Conservation (phyloP, 768 basidiomycete species). For the Filobasidium wieringae region DNA sequence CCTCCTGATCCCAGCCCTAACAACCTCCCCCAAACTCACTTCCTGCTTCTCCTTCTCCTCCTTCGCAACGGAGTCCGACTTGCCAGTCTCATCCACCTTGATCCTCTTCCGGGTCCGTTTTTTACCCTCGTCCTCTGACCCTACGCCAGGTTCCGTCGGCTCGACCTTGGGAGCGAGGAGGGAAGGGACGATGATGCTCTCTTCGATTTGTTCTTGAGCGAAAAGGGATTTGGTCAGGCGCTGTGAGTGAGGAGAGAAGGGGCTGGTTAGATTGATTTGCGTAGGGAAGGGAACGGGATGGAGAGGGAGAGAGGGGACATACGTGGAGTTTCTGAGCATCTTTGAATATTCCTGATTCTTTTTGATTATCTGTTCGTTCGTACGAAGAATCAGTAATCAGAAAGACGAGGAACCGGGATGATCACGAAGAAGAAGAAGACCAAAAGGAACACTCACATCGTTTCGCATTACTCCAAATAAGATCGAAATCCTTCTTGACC, state of each 20-base stretch:
- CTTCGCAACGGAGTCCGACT: conserved; percentile 3
- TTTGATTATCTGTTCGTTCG: conserved; percentile 36
- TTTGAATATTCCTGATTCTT: conserved; percentile 30
- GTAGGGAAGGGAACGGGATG: neutral
- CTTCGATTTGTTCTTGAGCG: too few relatives aligned
- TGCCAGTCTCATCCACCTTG: neutral
- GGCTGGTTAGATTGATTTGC: too few relatives aligned
- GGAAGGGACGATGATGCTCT: too few relatives aligned
- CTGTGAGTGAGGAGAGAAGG: too few relatives aligned
- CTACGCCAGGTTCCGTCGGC: neutral
- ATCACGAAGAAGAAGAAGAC: too few relatives aligned
- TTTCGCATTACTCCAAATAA: conserved; percentile 37
- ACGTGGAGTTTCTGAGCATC: conserved; percentile 44
- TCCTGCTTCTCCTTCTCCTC: neutral
- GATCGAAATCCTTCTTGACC: conserved; percentile 28
- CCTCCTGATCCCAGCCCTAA: neutral
- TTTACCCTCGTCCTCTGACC: neutral
- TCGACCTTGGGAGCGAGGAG: too few relatives aligned
- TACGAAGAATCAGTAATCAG: too few relatives aligned
- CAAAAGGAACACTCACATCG: conserved; percentile 26
- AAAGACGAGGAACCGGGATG: too few relatives aligned
- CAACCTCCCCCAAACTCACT: neutral
- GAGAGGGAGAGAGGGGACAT: conserved; percentile 31
- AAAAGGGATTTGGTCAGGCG: too few relatives aligned
- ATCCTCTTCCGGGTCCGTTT: neutral